Evolutionary conservation across 257 asterid species (phyloP).

Genomic region (Perilla frutescens): DNA sequence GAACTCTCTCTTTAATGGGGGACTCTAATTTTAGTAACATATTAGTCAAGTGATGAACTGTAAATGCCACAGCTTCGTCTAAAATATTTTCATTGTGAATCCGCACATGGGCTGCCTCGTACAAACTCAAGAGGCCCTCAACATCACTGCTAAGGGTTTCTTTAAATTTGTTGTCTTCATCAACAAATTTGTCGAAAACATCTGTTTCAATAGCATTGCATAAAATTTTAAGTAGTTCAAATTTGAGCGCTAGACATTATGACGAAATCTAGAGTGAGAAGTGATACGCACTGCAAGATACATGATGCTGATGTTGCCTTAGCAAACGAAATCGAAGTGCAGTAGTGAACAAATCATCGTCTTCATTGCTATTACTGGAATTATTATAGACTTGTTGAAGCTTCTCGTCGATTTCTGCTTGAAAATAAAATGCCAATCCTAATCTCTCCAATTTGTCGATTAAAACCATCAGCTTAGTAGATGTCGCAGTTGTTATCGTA

Average conservation of each 20-base stretch:
- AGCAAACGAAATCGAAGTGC: constrained; percentile 37
- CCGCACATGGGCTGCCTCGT: constrained; percentile 46
- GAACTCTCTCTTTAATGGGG: background rate
- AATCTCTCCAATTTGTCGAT: constrained; percentile 6
- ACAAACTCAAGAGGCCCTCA: constrained; percentile 38
- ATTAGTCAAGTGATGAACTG: background rate
- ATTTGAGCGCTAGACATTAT: too few species aligned
- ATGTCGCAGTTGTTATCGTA: background rate
- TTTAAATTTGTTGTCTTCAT: background rate
- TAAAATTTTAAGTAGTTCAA: too few species aligned
- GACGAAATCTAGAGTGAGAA: too few species aligned
- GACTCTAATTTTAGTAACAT: background rate
- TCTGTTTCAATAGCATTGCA: background rate
- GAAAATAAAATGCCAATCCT: constrained; percentile 31
- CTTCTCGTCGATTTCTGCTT: background rate
- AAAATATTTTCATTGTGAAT: constrained; percentile 19
- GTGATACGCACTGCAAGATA: constrained; percentile 7
- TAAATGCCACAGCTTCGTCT: background rate
- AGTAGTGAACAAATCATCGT: constrained; percentile 27
- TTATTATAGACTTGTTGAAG: constrained; percentile 6
- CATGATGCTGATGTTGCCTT: constrained; percentile 31
- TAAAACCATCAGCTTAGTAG: background rate
- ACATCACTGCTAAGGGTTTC: constrained; percentile 22
- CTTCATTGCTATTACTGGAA: background rate
- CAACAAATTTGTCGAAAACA: background rate